A percentile compares a stretch with the other conserved stretches of the same genome.
Conservation (phyloP, 805 yeast species). For the Myxozyma kluyveri region DNA sequence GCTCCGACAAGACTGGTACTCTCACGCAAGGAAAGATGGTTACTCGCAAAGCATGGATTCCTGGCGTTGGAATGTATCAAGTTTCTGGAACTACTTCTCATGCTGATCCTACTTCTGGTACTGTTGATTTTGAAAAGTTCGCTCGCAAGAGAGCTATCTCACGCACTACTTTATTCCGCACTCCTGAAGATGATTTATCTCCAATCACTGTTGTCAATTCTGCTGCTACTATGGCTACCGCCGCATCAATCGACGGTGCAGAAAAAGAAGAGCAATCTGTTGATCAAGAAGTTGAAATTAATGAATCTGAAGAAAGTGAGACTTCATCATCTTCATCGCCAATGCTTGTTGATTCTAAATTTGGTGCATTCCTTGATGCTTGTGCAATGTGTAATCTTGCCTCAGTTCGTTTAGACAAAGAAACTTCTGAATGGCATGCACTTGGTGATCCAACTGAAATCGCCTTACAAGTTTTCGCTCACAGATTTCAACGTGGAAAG, state of each 20-base stretch:
- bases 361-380: conserved; percentile 52
- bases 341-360: not conserved
- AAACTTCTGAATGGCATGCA: conserved; percentile 63
- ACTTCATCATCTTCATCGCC: not conserved
- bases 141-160: no score
- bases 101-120: conserved; percentile 62
- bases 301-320: not conserved
- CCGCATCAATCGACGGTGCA: not conserved
- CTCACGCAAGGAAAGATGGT: conserved; percentile 78
- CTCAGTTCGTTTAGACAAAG: conserved; percentile 50
- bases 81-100: conserved; percentile 59
- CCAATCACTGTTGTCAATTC: conserved; percentile 29
- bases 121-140: conserved; percentile 35
- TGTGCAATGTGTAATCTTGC: conserved; percentile 84
- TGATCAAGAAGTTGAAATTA: not conserved
- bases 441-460: conserved; percentile 90
- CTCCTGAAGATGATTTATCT: conserved; percentile 5
- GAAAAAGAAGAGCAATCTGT: not conserved
- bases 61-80: conserved; percentile 56
- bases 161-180: not conserved
- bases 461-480: conserved; percentile 76
- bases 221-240: not conserved
- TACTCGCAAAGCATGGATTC: conserved; percentile 67
- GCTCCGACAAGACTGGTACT: conserved; percentile 83
- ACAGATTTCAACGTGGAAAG: conserved; percentile 55